Percentiles rank a stretch among this genome's conserved stretches.
These are phyloP conservation scores for Boletales sp. DNA, from an alignment of 768 basidiomycete species.

Conservation along the genomic window DNA sequence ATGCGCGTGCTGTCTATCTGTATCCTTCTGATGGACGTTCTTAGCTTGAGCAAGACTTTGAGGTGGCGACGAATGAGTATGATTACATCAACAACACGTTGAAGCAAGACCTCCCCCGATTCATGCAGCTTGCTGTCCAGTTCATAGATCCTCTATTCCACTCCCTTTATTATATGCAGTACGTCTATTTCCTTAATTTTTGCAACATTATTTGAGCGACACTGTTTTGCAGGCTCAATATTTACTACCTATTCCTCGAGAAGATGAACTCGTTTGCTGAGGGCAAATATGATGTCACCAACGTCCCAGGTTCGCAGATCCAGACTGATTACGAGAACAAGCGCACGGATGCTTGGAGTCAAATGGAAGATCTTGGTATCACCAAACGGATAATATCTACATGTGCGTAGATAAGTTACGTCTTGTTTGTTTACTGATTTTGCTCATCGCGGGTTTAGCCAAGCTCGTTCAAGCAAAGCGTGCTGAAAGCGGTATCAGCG, in stretches of 20 bases:
- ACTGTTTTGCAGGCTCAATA: constrained; percentile 62
- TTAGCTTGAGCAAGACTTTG: constrained; percentile 94
- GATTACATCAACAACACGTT: constrained; percentile 87
- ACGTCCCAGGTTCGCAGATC: constrained; percentile 65
- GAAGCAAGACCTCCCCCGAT: constrained; percentile 91
- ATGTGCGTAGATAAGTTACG: constrained; percentile 47
- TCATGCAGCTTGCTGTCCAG: constrained; percentile 80
- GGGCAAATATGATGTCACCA: constrained; percentile 70
- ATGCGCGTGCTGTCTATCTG: background rate
- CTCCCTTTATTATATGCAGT: constrained; percentile 99
- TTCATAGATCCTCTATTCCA: constrained; percentile 98
- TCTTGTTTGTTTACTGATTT: background rate
- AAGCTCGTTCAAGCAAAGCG: constrained; percentile 63
- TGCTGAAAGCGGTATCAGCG: constrained; percentile 25
- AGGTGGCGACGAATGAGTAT: constrained; percentile 87
- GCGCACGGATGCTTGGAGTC: constrained; percentile 77
- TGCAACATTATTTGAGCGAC: background rate
- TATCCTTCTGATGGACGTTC: background rate
- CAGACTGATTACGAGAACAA: constrained; percentile 72
- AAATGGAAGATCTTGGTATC: constrained; percentile 77
- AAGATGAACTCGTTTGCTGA: constrained; percentile 87
- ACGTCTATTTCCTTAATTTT: constrained; percentile 33
- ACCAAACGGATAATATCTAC: constrained; percentile 82
- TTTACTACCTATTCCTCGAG: constrained; percentile 92
- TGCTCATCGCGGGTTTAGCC: constrained; percentile 39